Percentiles rank a stretch among this genome's conserved stretches.
Conservation (phyloP, 495 filamentous ascomycete genomes). For the Cercophora scortea region DNA sequence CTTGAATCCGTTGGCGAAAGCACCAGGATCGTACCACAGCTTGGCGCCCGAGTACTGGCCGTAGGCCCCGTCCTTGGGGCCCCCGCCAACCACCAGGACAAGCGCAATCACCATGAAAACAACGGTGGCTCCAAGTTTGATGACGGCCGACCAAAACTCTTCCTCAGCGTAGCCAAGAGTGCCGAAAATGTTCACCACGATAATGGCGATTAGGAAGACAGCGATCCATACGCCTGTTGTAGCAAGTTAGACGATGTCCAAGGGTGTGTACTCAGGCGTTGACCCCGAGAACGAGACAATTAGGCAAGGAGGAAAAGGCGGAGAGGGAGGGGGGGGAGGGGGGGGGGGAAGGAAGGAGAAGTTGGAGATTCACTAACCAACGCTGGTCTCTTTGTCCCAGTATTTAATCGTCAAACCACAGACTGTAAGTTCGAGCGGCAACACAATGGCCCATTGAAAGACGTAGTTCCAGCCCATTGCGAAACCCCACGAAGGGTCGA, state of each 20-base stretch:
- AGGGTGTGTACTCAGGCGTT: no score
- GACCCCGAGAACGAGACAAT: constrained; percentile 8
- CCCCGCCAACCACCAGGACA: constrained; percentile 62
- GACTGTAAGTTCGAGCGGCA: constrained; percentile 49
- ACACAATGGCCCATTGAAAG: constrained; percentile 53
- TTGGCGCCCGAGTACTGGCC: constrained; percentile 52
- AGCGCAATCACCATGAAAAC: constrained; percentile 68
- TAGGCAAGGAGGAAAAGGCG: no score
- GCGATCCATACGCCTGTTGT: constrained; percentile 53
- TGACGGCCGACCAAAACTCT: constrained; percentile 41
- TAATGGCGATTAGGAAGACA: constrained; percentile 44
- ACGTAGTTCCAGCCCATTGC: constrained; percentile 82
- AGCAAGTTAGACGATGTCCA: no score
- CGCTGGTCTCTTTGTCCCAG: constrained; percentile 41
- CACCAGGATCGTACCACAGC: constrained; percentile 62
- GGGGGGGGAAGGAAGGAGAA: no score
- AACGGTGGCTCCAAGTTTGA: constrained; percentile 55
- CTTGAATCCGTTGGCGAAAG: constrained; percentile 62
- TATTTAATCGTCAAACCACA: constrained; percentile 49
- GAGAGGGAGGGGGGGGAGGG: no score
- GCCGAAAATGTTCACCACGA: constrained; percentile 64
- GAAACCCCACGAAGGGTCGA: constrained; percentile 75
- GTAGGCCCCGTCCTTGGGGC: constrained; percentile 39
- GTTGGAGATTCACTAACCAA: constrained; percentile 42
- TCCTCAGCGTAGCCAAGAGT: constrained; percentile 68